Evolutionary conservation across 2,329 filamentous ascomycete genomes (phyloP).

Genomic region (Claviceps sp.): DNA sequence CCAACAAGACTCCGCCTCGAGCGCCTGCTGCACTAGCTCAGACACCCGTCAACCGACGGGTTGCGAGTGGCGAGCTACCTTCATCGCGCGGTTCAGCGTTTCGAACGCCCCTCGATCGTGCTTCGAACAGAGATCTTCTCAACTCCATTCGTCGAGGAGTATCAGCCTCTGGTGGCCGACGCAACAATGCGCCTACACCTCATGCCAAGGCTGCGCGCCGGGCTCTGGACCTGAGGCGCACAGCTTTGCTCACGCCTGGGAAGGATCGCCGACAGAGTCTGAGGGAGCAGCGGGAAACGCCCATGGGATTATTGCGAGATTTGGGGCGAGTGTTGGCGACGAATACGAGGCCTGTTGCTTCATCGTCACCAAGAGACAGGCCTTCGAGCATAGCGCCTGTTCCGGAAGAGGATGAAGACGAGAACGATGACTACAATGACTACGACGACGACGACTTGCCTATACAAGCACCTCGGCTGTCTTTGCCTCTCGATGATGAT

Average conservation of each 20-base stretch:
- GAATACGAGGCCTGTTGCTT: constrained; percentile 27
- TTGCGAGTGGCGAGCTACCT: constrained; percentile 21
- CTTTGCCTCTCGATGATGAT: constrained; percentile 37
- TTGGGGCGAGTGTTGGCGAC: constrained; percentile 42
- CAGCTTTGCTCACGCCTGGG: constrained; percentile 46
- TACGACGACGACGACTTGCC: constrained; percentile 32
- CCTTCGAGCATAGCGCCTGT: constrained; percentile 16
- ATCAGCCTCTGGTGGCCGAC: constrained; percentile 30
- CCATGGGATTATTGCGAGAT: constrained; percentile 37
- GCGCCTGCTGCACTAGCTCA: constrained; percentile 15
- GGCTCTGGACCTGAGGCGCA: constrained; percentile 44
- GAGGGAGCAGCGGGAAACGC: constrained; percentile 42
- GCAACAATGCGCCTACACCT: constrained; percentile 38
- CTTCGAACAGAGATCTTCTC: constrained; percentile 21
- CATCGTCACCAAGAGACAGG: constrained; percentile 29
- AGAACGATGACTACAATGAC: constrained; percentile 8
- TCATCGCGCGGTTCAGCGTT: constrained; percentile 25
- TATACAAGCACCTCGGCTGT: constrained; percentile 39
- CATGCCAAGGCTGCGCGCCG: constrained; percentile 48
- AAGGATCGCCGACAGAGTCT: constrained; percentile 44
- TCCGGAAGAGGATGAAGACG: constrained; percentile 23
- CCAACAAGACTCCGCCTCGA: constrained; percentile 5
- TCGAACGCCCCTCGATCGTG: constrained; percentile 29
- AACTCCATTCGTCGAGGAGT: constrained; percentile 27
- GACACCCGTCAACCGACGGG: constrained; percentile 12